phyloP scores from a whole-genome alignment of 495 filamentous ascomycete species.

The Neurospora sp. region DNA sequence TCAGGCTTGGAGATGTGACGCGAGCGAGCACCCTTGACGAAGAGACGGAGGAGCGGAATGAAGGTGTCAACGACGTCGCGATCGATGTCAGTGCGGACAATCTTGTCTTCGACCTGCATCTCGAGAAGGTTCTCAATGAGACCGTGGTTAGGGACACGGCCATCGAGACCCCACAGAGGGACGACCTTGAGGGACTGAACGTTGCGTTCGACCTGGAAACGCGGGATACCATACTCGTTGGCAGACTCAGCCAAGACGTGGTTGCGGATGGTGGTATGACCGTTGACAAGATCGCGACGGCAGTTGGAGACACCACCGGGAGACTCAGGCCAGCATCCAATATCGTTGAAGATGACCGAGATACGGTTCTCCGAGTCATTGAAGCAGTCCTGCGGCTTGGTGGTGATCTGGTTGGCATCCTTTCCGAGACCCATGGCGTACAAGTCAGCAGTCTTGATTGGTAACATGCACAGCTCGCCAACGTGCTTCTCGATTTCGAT shows the following conservation, averaged over 20 bases:
- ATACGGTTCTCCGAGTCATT: conserved; percentile 44
- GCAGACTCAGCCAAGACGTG: conserved; percentile 58
- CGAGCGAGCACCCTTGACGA: conserved; percentile 36
- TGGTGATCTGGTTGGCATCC: conserved; percentile 39
- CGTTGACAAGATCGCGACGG: conserved; percentile 59
- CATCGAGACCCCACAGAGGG: conserved; percentile 58
- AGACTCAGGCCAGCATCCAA: conserved; percentile 57
- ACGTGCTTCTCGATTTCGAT: conserved; percentile 51
- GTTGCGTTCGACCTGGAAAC: conserved; percentile 57
- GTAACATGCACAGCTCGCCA: conserved; percentile 47
- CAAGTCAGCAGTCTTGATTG: conserved; percentile 52
- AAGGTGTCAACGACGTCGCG: conserved; percentile 52
- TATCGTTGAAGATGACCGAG: conserved; percentile 55
- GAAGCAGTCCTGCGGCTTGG: conserved; percentile 28
- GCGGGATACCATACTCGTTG: conserved; percentile 56
- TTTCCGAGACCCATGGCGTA: conserved; percentile 57
- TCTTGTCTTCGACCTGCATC: conserved; percentile 46
- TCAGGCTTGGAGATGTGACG: conserved; percentile 8
- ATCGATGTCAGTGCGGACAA: conserved; percentile 38
- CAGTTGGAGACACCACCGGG: conserved; percentile 58
- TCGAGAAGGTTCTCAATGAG: conserved; percentile 54
- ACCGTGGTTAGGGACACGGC: conserved; percentile 52
- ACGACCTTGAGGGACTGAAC: conserved; percentile 56
- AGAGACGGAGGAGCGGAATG: conserved; percentile 48
- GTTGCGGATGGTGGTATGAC: conserved; percentile 50